Percentiles rank a stretch among this genome's conserved stretches.
Conservation (phyloP, 2,329 filamentous ascomycete genomes). For the Plectosphaerella plurivora region DNA sequence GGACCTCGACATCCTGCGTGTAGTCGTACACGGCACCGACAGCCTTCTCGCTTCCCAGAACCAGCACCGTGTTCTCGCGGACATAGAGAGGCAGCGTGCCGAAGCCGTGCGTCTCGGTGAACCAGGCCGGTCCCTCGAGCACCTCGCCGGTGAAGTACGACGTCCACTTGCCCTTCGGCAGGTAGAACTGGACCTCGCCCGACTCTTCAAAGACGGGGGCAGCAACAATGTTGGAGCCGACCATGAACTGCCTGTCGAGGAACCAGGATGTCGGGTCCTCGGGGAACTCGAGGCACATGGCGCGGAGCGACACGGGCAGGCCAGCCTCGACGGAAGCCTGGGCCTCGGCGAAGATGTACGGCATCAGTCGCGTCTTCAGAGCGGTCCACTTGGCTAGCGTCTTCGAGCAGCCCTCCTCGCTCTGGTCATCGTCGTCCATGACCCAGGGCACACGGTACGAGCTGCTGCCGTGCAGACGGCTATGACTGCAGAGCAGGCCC, state of each 20-base stretch:
- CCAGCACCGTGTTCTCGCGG: conserved; percentile 45
- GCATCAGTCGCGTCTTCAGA: conserved; percentile 49
- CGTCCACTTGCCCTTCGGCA: conserved; percentile 45
- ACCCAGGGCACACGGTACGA: conserved; percentile 74
- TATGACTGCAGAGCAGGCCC: conserved; percentile 66
- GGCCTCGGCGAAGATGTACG: conserved; percentile 44
- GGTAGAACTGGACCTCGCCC: conserved; percentile 63
- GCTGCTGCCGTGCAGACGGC: conserved; percentile 63
- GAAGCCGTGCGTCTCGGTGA: conserved; percentile 55
- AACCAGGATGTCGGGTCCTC: conserved; percentile 64
- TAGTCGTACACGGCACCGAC: conserved; percentile 44
- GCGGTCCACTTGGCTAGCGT: conserved; percentile 42
- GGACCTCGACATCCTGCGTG: conserved; percentile 39
- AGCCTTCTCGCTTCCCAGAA: conserved; percentile 35
- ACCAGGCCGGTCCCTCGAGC: conserved; percentile 50
- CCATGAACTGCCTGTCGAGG: conserved; percentile 69
- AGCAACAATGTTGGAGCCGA: conserved; percentile 61
- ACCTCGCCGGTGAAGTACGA: conserved; percentile 43
- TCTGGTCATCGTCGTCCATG: conserved; percentile 59
- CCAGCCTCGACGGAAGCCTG: conserved; percentile 39
- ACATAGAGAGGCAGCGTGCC: conserved; percentile 55
- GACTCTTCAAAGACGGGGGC: conserved; percentile 61
- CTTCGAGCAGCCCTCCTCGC: conserved; percentile 48
- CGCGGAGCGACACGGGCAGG: conserved; percentile 57
- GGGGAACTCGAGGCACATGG: conserved; percentile 67